Percentiles rank a stretch among this genome's conserved stretches.
Conservation (phyloP, 2,329 filamentous ascomycete genomes). For the Diaporthe longicolla region DNA sequence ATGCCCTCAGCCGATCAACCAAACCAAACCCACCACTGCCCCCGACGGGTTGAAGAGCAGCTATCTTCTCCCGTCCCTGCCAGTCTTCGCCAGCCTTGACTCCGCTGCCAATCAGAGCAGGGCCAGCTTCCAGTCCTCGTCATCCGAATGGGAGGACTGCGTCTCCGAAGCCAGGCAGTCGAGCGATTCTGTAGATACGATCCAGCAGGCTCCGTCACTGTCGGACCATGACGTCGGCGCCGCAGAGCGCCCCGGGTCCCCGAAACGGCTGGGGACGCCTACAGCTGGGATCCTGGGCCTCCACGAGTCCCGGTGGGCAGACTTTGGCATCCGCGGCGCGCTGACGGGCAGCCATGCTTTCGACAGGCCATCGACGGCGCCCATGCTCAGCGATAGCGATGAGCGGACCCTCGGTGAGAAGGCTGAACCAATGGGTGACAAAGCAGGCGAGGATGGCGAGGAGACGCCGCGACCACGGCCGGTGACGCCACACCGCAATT, state of each 20-base stretch:
- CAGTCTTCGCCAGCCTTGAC: slow-evolving; percentile 12
- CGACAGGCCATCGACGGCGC: slow-evolving; percentile 27
- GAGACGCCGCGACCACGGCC: not conserved
- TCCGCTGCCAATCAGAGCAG: slow-evolving; percentile 7
- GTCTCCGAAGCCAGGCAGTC: slow-evolving; percentile 34
- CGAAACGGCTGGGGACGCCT: slow-evolving; percentile 44
- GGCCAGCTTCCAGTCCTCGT: slow-evolving; percentile 34
- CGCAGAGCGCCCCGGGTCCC: not conserved
- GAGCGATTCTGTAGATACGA: slow-evolving; percentile 41
- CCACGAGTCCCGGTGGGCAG: slow-evolving; percentile 47
- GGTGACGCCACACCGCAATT: slow-evolving; percentile 27
- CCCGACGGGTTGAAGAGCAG: not conserved
- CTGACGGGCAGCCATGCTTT: slow-evolving; percentile 48
- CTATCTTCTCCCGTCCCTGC: slow-evolving; percentile 27
- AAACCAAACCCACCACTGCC: not conserved
- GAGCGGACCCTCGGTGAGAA: not conserved
- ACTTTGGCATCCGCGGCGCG: slow-evolving; percentile 50
- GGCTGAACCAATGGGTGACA: not conserved
- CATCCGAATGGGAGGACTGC: slow-evolving; percentile 45
- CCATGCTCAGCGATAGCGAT: not conserved
- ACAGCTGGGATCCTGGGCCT: slow-evolving; percentile 52
- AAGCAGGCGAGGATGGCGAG: not conserved
- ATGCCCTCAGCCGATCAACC: not conserved
- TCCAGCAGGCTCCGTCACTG: not conserved
- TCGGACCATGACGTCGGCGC: slow-evolving; percentile 15